Conservation (phyloP, 192 early-diverging fungal species). For the Helicostylum pulchrum region DNA sequence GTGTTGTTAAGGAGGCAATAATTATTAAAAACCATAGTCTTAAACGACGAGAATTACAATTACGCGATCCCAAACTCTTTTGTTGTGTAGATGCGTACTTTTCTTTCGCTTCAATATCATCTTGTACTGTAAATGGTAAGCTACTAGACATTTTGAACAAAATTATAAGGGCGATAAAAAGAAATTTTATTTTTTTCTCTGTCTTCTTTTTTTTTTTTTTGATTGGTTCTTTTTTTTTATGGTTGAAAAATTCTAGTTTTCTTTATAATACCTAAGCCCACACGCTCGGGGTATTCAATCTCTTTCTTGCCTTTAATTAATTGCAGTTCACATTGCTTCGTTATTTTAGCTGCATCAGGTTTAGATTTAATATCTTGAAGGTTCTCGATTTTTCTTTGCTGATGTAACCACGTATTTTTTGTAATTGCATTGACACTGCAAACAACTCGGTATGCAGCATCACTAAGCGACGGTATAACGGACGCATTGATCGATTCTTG, state of each 20-base stretch:
- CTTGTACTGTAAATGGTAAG: constrained; percentile 10
- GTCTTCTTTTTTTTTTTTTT: background rate
- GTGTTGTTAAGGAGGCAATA: background rate
- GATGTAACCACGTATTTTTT: constrained; percentile 51
- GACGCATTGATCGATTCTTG: constrained; percentile 37
- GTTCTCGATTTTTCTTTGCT: constrained; percentile 26
- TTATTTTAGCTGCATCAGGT: constrained; percentile 36
- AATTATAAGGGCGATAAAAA: background rate
- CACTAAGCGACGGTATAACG: constrained; percentile 29
- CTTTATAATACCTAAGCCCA: background rate
- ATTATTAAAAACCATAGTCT: constrained; percentile 1
- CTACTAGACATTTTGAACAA: background rate
- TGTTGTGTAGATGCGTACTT: background rate
- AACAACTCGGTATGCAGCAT: constrained; percentile 66
- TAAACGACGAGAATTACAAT: background rate
- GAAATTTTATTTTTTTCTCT: background rate
- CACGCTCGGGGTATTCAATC: constrained; percentile 50
- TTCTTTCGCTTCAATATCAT: constrained; percentile 13
- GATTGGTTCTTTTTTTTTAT: no score
- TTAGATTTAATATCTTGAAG: constrained; percentile 18
- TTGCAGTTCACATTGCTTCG: constrained; percentile 65
- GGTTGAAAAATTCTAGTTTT: background rate
- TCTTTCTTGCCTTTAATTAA: constrained; percentile 65
- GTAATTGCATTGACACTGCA: constrained; percentile 71
- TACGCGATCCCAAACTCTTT: no score